phyloP scores from a whole-genome alignment of 805 yeast genomes.

The Saccharomycopsis oosterbeekiorum region DNA sequence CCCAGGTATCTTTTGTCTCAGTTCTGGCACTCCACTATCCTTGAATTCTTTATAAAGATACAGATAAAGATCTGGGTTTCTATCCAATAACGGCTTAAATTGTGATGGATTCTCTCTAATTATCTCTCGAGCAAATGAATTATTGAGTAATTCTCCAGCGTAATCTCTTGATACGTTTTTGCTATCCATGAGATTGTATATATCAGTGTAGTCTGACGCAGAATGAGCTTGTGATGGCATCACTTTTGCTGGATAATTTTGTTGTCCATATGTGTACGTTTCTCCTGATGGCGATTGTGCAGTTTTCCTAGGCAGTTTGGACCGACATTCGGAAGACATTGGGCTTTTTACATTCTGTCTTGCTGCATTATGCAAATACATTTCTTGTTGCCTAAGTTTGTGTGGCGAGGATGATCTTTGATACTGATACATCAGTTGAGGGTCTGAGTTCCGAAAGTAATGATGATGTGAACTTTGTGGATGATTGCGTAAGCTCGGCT shows the following conservation, averaged over 20 bases:
- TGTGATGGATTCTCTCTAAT: constrained; percentile 15
- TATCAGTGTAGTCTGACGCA: not conserved
- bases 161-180: not conserved
- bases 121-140: constrained; percentile 11
- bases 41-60: constrained; percentile 3
- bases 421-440: not conserved
- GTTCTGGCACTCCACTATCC: not conserved
- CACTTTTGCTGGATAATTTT: not conserved
- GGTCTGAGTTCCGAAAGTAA: not conserved
- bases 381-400: not conserved
- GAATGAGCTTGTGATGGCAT: not conserved
- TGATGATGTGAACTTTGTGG: too few species aligned
- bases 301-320: not conserved
- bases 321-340: not conserved
- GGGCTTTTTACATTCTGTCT: not conserved
- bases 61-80: constrained; percentile 17
- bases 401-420: not conserved
- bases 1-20: not conserved
- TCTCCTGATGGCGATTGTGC: not conserved
- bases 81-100: constrained; percentile 10
- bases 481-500: too few species aligned
- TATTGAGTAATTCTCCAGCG: not conserved
- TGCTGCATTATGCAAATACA: not conserved
- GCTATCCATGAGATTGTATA: not conserved
- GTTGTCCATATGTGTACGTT: not conserved